Conservation (phyloP, 768 basidiomycete genomes). For the Krasilnikovozyma curviuscula region DNA sequence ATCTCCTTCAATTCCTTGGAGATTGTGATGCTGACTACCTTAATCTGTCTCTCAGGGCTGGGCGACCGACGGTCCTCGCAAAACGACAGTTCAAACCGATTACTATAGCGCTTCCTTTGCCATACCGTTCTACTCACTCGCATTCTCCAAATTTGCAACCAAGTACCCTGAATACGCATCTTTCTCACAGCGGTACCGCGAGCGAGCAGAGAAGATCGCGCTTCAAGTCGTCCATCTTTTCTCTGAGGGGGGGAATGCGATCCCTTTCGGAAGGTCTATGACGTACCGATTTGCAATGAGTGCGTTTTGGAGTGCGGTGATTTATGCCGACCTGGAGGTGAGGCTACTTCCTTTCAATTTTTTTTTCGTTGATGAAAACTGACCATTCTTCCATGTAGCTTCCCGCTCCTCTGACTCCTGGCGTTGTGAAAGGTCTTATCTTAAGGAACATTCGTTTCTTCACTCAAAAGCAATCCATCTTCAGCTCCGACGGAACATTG, state of each 20-base stretch:
- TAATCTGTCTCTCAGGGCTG: no score
- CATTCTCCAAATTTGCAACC: no score
- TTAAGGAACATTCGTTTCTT: slow-evolving; percentile 55
- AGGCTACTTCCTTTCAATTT: no score
- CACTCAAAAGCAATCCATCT: slow-evolving; percentile 37
- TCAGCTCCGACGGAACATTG: slow-evolving; percentile 43
- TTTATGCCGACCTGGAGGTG: slow-evolving; percentile 57
- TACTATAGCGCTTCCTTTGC: no score
- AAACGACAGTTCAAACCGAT: no score
- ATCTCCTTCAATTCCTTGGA: no score
- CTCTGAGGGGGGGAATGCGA: slow-evolving; percentile 38
- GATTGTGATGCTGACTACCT: no score
- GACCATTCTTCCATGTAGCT: no score
- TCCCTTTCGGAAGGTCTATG: slow-evolving; percentile 56
- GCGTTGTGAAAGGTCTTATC: slow-evolving; percentile 51
- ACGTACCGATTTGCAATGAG: slow-evolving; percentile 64
- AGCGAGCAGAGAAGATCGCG: slow-evolving; percentile 44
- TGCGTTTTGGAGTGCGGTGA: slow-evolving; percentile 55
- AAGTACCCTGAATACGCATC: no score
- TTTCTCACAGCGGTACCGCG: slow-evolving; percentile 46
- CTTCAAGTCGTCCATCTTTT: neutral
- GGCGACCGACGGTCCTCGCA: no score
- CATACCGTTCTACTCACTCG: no score
- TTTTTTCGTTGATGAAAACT: no score
- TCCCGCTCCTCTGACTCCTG: slow-evolving; percentile 48